Percentiles rank a stretch among this genome's conserved stretches.
Conservation (phyloP, 306 rosid genomes). For the Casuarina equisetifolia region DNA sequence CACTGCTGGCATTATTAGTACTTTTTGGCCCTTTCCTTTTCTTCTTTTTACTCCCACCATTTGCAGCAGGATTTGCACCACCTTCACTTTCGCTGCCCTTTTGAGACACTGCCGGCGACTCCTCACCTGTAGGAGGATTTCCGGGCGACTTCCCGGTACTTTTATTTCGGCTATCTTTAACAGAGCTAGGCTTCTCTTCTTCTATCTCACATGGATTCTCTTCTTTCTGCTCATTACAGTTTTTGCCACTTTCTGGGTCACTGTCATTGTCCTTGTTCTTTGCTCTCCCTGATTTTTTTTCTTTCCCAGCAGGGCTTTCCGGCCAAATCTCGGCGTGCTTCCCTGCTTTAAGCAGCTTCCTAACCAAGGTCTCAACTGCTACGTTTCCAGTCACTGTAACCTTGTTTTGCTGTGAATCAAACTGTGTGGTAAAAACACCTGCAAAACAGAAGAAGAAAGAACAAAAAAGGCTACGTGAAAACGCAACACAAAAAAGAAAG, state of each 20-base stretch:
- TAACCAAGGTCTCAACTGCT: slow-evolving; percentile 56
- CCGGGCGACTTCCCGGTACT: slow-evolving; percentile 30
- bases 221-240: neutral
- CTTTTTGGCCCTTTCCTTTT: slow-evolving; percentile 45
- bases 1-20: slow-evolving; percentile 17
- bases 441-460: slow-evolving; percentile 1
- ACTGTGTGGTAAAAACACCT: slow-evolving; percentile 72
- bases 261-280: slow-evolving; percentile 36
- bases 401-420: slow-evolving; percentile 65
- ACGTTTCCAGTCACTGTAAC: slow-evolving; percentile 75
- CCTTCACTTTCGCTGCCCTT: slow-evolving; percentile 25
- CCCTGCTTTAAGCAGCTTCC: slow-evolving; percentile 61
- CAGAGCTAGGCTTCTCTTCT: slow-evolving; percentile 28
- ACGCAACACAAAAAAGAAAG: neutral
- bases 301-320: slow-evolving; percentile 43
- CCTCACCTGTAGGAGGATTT: slow-evolving; percentile 21
- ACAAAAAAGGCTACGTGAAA: slow-evolving; percentile 14
- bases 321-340: slow-evolving; percentile 81
- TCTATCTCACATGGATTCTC: slow-evolving; percentile 20
- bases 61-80: slow-evolving; percentile 19
- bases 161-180: slow-evolving; percentile 34
- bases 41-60: slow-evolving; percentile 48
- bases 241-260: slow-evolving; percentile 31
- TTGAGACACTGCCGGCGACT: slow-evolving; percentile 11
- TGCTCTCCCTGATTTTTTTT: slow-evolving; percentile 31